Base-by-base conservation (phyloP, 129 eudicot species). In the Cynara cardunculus region DNA sequence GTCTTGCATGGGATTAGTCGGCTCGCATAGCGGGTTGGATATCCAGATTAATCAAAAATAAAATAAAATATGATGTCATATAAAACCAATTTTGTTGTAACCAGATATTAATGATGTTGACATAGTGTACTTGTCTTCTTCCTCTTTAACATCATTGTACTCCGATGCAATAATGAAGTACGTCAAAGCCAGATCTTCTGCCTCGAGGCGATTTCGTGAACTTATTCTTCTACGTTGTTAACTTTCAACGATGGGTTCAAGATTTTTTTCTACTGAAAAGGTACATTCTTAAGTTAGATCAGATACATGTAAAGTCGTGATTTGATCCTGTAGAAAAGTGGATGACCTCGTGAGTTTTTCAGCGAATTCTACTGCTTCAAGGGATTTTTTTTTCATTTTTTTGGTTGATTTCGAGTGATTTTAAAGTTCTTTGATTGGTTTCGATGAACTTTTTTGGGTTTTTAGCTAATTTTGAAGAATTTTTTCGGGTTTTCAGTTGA, bases 61-160 rank as follows among this genome's bases (percentile, higher is more conserved):
- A n/a, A n/a, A n/a, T 31, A 31, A 4, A 49, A 49, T 49, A 49
- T 16, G 19, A 2, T 16, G 14, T 49, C 5, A 49, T 53, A 53
- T 53, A 53, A 53, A 31, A 53, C 1, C 64, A 18, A 53, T 16
- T 53, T 53, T 53, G 7, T 3, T 53, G 6, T 49, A 39, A 1
- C 9, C 1, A 0, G 14, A 39, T 49, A 0, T 53, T 53, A 18
- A 53, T n/a, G 21, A 53, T 53, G 64, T 53, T 62, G 26, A 34
- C 75, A n/a, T 71, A 7, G 5, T 71, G 21, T 34, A 56, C 56
- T 71, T 71, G 56, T 71, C 75, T 71, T 71, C 53, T 34, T 71
- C 27, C 53, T 39, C 64, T 53, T 7, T 9, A 71, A 19, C 75
- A 71, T 71, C 44, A 71, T 71, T 71, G 75, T 71, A 71, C 75